Evolutionary conservation across 176 grass and related monocot genomes (phyloP).

Genomic region (Aegilops longissima): DNA sequence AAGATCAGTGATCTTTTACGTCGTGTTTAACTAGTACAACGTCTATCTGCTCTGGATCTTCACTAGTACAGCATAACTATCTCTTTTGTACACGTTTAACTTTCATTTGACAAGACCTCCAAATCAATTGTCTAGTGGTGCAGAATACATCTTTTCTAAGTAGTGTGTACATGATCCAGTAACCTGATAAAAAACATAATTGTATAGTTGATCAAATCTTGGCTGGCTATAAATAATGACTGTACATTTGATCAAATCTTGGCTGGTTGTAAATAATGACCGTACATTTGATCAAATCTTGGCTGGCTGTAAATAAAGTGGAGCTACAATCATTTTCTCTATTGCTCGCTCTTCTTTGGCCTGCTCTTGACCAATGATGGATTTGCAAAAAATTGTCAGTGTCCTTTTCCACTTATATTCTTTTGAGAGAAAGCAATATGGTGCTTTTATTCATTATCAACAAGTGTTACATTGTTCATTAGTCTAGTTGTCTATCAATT

Average conservation of each 20-base stretch:
- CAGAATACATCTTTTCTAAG: not conserved
- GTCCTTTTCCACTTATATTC: not conserved
- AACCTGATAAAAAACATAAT: slow-evolving; percentile 21
- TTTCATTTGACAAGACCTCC: not conserved
- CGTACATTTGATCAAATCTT: slow-evolving; percentile 8
- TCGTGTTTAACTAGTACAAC: slow-evolving; percentile 40
- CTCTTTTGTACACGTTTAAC: not conserved
- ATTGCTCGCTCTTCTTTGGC: not conserved
- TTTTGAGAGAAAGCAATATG: not conserved
- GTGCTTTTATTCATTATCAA: not conserved
- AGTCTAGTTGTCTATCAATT: no score
- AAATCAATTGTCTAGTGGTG: not conserved
- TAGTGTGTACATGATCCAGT: slow-evolving; percentile 34
- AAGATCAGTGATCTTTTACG: slow-evolving; percentile 68
- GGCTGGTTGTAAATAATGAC: not conserved
- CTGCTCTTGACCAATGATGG: not conserved
- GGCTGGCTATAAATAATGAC: not conserved
- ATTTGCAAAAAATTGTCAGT: not conserved
- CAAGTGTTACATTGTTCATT: not conserved
- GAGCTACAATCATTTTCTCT: not conserved
- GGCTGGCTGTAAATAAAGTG: slow-evolving; percentile 19
- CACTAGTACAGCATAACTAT: slow-evolving; percentile 16
- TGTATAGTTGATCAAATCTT: slow-evolving; percentile 20
- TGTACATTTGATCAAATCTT: slow-evolving; percentile 19
- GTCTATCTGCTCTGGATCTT: slow-evolving; percentile 19